Conservation (phyloP, 1,139 yeast genomes). For the Taphrina populina region DNA sequence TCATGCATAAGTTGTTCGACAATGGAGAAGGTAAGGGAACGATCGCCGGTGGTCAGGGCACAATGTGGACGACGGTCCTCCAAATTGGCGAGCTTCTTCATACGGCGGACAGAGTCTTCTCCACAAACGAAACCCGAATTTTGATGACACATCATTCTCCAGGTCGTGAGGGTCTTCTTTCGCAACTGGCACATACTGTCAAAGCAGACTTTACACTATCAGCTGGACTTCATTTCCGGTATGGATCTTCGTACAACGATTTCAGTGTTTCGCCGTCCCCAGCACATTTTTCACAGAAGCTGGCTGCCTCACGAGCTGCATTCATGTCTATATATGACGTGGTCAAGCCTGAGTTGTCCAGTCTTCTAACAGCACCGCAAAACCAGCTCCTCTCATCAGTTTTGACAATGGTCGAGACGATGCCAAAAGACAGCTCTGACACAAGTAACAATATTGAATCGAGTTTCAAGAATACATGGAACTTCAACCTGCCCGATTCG, state of each 20-base stretch:
- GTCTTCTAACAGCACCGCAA: conserved; percentile 46
- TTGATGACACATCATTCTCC: conserved; percentile 70
- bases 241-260: conserved; percentile 71
- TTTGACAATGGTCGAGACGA: conserved; percentile 61
- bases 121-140: conserved; percentile 55
- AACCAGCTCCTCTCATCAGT: conserved; percentile 54
- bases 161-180: conserved; percentile 63
- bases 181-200: conserved; percentile 64
- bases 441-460: conserved; percentile 46
- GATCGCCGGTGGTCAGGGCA: conserved; percentile 69
- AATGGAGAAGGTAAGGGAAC: conserved; percentile 54
- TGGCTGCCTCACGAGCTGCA: conserved; percentile 61
- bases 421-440: conserved; percentile 51
- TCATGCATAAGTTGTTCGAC: conserved; percentile 67
- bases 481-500: conserved; percentile 69
- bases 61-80: conserved; percentile 69
- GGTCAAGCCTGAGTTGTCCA: conserved; percentile 55
- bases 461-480: conserved; percentile 74
- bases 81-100: conserved; percentile 66
- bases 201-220: conserved; percentile 72
- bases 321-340: conserved; percentile 65
- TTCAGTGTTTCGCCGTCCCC: conserved; percentile 62
- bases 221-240: conserved; percentile 69
- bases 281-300: conserved; percentile 62
- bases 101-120: conserved; percentile 50